Base-by-base conservation (phyloP, 2,329 filamentous ascomycete genomes). In the Colletotrichum euphorbiae region DNA sequence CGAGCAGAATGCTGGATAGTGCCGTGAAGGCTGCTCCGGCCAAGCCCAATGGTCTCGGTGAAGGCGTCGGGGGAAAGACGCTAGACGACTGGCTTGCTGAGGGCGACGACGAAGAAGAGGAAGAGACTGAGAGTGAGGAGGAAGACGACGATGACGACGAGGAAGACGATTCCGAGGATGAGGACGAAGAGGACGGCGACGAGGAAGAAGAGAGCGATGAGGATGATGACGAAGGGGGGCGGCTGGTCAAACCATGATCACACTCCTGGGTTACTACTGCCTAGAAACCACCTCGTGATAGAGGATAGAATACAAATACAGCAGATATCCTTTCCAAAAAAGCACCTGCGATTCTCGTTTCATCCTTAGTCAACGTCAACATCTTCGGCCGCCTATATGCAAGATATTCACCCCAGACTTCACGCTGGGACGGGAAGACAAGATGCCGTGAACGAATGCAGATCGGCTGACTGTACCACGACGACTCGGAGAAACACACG, bases 11-110 rank as follows among this genome's bases (percentile, higher is more conserved):
- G 74, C 79, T 94, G 48, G 91, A 93, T 72, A 86, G 86, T 21
- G 87, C 85, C 1, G 81, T 78, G 65, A 76, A 76, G 17, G 69
- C 74, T 8, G 71, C 72, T 19, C 79, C 79, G 8, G 79, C 76
- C 43, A 86, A 81, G 73, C 78, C 80, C 13, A 90, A 90, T 74
- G 87, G 82, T 1, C 71, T 80, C 13, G 69, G 74, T 5, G 67
- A 89, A 55, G 83, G 79, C 11, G 77, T 84, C 1, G 85, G 85
- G 58, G 88, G 89, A 45, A 97, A 97, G 85, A 93, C 91, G 19
- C 81, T 99, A 70, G 94, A 98, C 81, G 93, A 97, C 77, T 98
- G 96, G 94, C 83, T 98, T 64, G 93, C 91, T 4, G 92, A 93
- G 74, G 89, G 88, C 48, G 83, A 82, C 7, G 82, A 82, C 13